phyloP scores from a whole-genome alignment of 108 stramenopile species.

The Nitzschia putrida region DNA sequence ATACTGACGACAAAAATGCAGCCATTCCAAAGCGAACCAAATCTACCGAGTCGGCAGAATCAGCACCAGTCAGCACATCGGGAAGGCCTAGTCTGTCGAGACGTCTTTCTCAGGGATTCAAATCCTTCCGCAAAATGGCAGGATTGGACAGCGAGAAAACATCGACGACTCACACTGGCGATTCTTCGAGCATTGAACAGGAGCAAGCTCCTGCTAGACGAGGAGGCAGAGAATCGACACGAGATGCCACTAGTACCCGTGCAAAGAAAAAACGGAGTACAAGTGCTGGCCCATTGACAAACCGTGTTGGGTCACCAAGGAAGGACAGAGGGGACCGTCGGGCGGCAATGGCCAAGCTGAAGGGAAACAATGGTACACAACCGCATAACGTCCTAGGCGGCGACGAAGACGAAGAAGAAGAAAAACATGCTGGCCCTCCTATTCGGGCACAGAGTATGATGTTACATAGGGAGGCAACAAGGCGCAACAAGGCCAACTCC shows the following conservation, averaged over 20 bases:
- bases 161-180: constrained; percentile 1
- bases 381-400: not conserved
- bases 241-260: not conserved
- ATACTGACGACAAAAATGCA: not conserved
- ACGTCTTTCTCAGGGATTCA: constrained; percentile 8
- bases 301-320: not conserved
- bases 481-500: constrained; percentile 32
- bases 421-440: not conserved
- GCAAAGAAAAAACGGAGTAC: constrained; percentile 6
- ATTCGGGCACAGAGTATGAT: constrained; percentile 37
- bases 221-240: not conserved
- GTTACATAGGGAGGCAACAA: constrained; percentile 31
- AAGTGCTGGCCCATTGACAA: constrained; percentile 25
- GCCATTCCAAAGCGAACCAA: not conserved
- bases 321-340: constrained; percentile 16
- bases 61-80: no score
- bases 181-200: constrained; percentile 7
- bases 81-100: constrained; percentile 1
- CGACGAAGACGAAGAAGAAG: constrained; percentile 2
- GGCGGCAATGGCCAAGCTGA: constrained; percentile 15
- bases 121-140: constrained; percentile 14
- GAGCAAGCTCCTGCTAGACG: constrained; percentile 1
- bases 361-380: constrained; percentile 13
- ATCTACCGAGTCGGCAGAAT: constrained; percentile 8
- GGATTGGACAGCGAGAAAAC: constrained; percentile 12